Percentiles rank a stretch among this genome's conserved stretches.
These are phyloP conservation scores for Dictyostelium firmibasis DNA, from an alignment of 78 protist species.

Conservation along the genomic window DNA sequence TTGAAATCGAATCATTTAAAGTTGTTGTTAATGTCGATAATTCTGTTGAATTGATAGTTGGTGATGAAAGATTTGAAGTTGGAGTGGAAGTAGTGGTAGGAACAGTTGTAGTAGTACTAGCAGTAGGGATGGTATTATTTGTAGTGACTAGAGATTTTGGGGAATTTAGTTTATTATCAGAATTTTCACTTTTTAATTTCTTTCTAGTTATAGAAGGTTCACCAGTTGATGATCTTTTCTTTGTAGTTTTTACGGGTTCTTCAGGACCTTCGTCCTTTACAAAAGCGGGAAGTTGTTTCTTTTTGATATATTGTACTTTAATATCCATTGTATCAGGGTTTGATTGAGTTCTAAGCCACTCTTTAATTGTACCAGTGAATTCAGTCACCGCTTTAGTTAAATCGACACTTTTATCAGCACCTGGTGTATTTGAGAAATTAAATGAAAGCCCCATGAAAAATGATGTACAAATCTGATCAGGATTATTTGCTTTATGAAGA, in stretches of 20 bases:
- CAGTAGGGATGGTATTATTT: not conserved
- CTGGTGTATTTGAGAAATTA: slow-evolving; percentile 35
- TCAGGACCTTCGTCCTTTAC: slow-evolving; percentile 30
- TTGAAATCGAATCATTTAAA: not conserved
- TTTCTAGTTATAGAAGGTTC: slow-evolving; percentile 3
- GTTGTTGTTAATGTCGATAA: not conserved
- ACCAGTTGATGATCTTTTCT: slow-evolving; percentile 13
- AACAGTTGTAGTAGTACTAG: not conserved
- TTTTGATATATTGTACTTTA: slow-evolving; percentile 56
- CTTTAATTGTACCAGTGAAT: slow-evolving; percentile 55
- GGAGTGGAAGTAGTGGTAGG: not conserved
- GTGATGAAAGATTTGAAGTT: not conserved
- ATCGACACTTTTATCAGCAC: slow-evolving; percentile 62
- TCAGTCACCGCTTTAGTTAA: slow-evolving; percentile 67
- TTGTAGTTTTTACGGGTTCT: not conserved
- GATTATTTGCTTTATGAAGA: not conserved
- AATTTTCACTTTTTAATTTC: not conserved
- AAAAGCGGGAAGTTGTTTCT: slow-evolving; percentile 41
- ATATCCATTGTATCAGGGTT: slow-evolving; percentile 74
- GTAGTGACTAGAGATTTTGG: not conserved
- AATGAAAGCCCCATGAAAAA: slow-evolving; percentile 78
- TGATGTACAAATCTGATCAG: slow-evolving; percentile 2
- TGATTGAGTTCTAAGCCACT: slow-evolving; percentile 32
- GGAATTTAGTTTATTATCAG: not conserved
- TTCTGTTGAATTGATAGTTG: not conserved